Base-by-base conservation (phyloP, 2,329 filamentous ascomycete genomes). In the Alternaria sp. region DNA sequence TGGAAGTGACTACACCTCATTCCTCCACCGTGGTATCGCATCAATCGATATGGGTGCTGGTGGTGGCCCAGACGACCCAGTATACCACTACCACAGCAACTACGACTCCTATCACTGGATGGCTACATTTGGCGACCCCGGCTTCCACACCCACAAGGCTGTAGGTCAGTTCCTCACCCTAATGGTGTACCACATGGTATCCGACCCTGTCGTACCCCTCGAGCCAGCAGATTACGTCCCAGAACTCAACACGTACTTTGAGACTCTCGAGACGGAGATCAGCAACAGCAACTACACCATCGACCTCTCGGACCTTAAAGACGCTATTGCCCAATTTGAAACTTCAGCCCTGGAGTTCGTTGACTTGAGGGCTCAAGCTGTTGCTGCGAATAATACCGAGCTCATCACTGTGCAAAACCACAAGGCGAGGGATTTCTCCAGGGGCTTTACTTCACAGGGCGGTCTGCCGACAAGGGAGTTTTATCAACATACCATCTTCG, bases 21-120 rank as follows among this genome's bases (percentile, higher is more conserved):
- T 82, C 65, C 65, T 82, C 6, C 80, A 83, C 64, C 76, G 76
- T 21, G 81, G 81, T 14, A 80, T 81, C 28, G 67, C 73, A 24
- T 54, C 75, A 5, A 72, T 82, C 36, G 80, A 83, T 50, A 70
- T 82, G 59, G 80, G 80, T 23, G 71, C 77, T 28, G 74, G 72
- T 5, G 68, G 65, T 3, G 76, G 76, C 4, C 70, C 73, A 3
- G 67, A 70, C 1, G 79, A 80, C 42, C 76, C 81, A 0, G 69
- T 83, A 8, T 83, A 82, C 54, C 81, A 76, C 29, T 83, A 83
- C 65, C 81, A 83, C 63, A 80, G 77, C 28, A 77, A 75, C 65
- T 83, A 83, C 72, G 72, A 83, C 60, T 72, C 76, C 31, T 83
- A 82, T 60, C 78, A 81, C 57, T 85, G 83, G 83, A 84, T 85